These are phyloP conservation scores for Stramenopiles sp. DNA, from an alignment of 352 stramenopile species.

Conservation along the genomic window DNA sequence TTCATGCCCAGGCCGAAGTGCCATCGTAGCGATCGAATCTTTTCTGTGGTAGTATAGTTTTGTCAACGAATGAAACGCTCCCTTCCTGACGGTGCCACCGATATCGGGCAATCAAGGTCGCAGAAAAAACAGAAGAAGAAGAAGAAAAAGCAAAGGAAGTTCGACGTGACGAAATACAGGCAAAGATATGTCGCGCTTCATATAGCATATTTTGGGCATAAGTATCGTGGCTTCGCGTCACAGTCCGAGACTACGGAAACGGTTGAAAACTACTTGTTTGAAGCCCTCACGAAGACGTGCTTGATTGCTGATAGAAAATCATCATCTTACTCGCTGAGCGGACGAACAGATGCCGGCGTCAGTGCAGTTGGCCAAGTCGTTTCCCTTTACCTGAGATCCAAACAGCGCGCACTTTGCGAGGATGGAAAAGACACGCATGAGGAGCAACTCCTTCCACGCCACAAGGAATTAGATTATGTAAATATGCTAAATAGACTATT, in stretches of 20 bases:
- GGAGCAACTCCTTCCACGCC: constrained; percentile 31
- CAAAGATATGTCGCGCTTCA: constrained; percentile 24
- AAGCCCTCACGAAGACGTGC: constrained; percentile 66
- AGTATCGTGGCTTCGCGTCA: constrained; percentile 58
- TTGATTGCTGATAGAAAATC: constrained; percentile 59
- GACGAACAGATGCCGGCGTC: constrained; percentile 88
- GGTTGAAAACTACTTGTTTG: constrained; percentile 74
- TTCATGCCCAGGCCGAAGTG: too few species aligned
- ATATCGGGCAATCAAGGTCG: constrained; percentile 16
- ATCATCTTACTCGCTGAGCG: constrained; percentile 78
- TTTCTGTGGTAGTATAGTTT: too few species aligned
- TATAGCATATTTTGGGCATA: constrained; percentile 35
- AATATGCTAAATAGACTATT: constrained; percentile 86
- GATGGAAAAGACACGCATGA: not conserved
- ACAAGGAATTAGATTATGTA: constrained; percentile 78
- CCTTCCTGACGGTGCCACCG: too few species aligned
- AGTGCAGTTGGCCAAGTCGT: constrained; percentile 56
- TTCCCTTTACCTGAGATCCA: constrained; percentile 39
- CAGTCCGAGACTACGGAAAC: constrained; percentile 69
- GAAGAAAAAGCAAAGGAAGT: constrained; percentile 32
- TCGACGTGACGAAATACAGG: constrained; percentile 39
- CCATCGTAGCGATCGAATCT: too few species aligned
- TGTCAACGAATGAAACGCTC: too few species aligned
- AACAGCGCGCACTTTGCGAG: not conserved
- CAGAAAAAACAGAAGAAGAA: constrained; percentile 34